A percentile compares a stretch with the other conserved stretches of the same genome.
These are phyloP conservation scores for Yamadazyma dendronema DNA, from an alignment of 1,139 yeast species.

Conservation along the genomic window DNA sequence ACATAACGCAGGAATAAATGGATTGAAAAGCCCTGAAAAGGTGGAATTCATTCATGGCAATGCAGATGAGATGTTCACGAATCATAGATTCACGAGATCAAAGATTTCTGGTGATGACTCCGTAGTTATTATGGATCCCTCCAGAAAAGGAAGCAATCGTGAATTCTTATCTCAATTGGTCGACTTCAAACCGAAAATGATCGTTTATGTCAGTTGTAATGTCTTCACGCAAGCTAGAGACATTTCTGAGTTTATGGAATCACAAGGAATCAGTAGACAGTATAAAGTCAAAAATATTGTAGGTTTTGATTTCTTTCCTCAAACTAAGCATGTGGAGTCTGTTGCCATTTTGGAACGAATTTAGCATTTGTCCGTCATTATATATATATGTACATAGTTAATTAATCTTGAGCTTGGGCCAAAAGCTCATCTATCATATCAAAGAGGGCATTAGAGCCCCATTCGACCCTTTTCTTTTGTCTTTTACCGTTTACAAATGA, in stretches of 20 bases:
- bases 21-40: conserved; percentile 26
- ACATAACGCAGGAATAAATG: conserved; percentile 41
- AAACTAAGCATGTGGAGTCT: conserved; percentile 48
- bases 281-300: conserved; percentile 32
- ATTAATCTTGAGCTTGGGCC: not conserved
- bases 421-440: conserved; percentile 51
- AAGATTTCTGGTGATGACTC: conserved; percentile 31
- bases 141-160: conserved; percentile 41
- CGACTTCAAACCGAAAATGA: conserved; percentile 35
- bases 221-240: conserved; percentile 50
- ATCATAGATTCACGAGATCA: conserved; percentile 23
- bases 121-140: conserved; percentile 46
- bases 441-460: conserved; percentile 63
- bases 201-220: conserved; percentile 45
- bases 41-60: conserved; percentile 38
- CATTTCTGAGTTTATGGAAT: conserved; percentile 25
- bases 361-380: conserved; percentile 2
- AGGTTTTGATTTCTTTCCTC: conserved; percentile 51
- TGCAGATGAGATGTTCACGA: conserved; percentile 34
- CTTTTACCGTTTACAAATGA: conserved; percentile 56
- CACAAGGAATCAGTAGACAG: conserved; percentile 19
- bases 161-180: conserved; percentile 35
- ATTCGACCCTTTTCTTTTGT: conserved; percentile 60
- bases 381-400: conserved; percentile 6
- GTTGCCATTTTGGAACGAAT: conserved; percentile 34